These are phyloP conservation scores for Jatropha curcas DNA, from an alignment of 345 rosid genomes.

Conservation along the genomic window DNA sequence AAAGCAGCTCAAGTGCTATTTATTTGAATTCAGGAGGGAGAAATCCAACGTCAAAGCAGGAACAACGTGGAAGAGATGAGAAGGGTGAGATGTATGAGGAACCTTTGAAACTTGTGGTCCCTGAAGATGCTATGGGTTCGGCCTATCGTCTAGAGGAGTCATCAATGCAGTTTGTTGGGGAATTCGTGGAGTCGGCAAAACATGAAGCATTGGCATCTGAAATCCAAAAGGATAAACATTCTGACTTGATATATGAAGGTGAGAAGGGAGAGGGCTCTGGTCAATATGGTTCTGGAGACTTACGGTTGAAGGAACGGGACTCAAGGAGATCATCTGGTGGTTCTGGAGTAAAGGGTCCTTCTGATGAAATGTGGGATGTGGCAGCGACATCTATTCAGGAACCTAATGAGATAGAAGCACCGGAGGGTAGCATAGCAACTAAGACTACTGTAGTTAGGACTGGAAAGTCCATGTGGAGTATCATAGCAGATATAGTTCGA, in stretches of 20 bases:
- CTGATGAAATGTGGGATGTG: slow-evolving; percentile 89
- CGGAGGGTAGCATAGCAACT: slow-evolving; percentile 36
- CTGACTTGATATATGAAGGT: slow-evolving; percentile 28
- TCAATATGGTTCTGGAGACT: slow-evolving; percentile 31
- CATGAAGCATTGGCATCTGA: slow-evolving; percentile 51
- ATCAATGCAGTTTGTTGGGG: slow-evolving; percentile 55
- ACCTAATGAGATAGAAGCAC: slow-evolving; percentile 42
- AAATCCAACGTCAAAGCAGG: slow-evolving; percentile 27
- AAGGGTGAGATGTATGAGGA: slow-evolving; percentile 35
- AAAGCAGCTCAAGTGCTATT: slow-evolving; percentile 40
- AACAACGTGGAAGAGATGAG: slow-evolving; percentile 31
- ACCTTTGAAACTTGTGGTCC: slow-evolving; percentile 26
- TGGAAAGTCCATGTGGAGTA: slow-evolving; percentile 73
- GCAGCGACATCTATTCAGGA: slow-evolving; percentile 51
- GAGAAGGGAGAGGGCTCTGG: slow-evolving; percentile 36
- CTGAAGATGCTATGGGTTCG: slow-evolving; percentile 67
- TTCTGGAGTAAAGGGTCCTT: slow-evolving; percentile 72
- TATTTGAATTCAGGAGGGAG: slow-evolving; percentile 34
- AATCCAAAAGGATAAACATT: slow-evolving; percentile 31
- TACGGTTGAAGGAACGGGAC: slow-evolving; percentile 39
- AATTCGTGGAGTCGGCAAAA: slow-evolving; percentile 68
- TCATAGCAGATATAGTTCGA: slow-evolving; percentile 64
- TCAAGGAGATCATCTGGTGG: slow-evolving; percentile 44
- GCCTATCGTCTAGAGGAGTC: slow-evolving; percentile 62
- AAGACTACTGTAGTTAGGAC: slow-evolving; percentile 47